These are phyloP conservation scores for Fusarium sp. DNA, from an alignment of 2,329 filamentous ascomycete species.

Conservation along the genomic window DNA sequence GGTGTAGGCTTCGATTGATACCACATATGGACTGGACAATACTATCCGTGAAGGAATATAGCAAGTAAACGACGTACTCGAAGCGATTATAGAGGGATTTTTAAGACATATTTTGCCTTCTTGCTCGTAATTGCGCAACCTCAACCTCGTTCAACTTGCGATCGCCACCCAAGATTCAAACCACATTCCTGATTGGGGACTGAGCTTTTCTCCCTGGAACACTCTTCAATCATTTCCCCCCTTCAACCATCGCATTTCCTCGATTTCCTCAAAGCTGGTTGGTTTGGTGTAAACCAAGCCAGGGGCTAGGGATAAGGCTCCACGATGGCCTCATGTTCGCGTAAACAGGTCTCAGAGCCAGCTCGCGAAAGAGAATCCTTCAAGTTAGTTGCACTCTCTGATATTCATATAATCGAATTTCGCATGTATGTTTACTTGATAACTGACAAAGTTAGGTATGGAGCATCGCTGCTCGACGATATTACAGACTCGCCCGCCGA, in stretches of 20 bases:
- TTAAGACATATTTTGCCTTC: background rate
- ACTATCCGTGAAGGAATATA: background rate
- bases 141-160: background rate
- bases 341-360: constrained; percentile 23
- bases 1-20: constrained; percentile 1
- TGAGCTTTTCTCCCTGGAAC: background rate
- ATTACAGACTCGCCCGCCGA: constrained; percentile 14
- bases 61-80: background rate
- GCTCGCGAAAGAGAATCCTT: constrained; percentile 27
- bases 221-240: background rate
- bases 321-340: constrained; percentile 11
- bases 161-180: background rate
- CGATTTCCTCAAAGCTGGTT: background rate
- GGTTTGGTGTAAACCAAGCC: background rate
- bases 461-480: constrained; percentile 22
- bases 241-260: background rate
- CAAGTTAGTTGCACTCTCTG: constrained; percentile 14
- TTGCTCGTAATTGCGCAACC: background rate
- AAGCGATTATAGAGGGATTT: background rate
- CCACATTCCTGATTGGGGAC: background rate
- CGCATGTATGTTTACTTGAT: background rate
- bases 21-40: background rate
- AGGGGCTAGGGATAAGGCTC: background rate
- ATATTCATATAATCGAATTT: background rate
- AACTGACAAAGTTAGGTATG: constrained; percentile 18